Conservation (phyloP, 805 yeast genomes). For the Candida pseudofarinosa region DNA sequence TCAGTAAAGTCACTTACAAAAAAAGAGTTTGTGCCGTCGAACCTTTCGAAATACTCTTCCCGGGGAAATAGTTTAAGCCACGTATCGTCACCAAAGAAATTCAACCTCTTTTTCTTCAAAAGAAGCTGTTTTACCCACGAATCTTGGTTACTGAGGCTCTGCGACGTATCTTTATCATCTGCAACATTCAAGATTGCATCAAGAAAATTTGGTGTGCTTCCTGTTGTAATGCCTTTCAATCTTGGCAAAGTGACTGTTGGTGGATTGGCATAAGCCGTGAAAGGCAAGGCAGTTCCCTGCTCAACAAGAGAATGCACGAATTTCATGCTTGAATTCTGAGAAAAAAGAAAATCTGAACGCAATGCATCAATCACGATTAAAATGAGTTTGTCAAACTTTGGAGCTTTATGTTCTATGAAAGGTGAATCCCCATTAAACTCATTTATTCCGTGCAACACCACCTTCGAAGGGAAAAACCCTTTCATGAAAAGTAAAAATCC, state of each 20-base stretch:
- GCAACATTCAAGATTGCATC: constrained; percentile 94
- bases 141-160: constrained; percentile 69
- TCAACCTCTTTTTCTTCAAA: constrained; percentile 43
- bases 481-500: constrained; percentile 63
- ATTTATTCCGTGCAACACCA: constrained; percentile 58
- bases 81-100: constrained; percentile 96
- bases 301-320: constrained; percentile 64
- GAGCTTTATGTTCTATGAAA: constrained; percentile 18
- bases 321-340: constrained; percentile 58
- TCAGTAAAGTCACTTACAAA: constrained; percentile 93
- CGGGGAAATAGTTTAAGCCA: constrained; percentile 89
- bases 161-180: constrained; percentile 75
- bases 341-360: constrained; percentile 81
- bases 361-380: constrained; percentile 91
- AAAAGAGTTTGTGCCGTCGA: constrained; percentile 89
- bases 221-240: constrained; percentile 88
- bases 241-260: constrained; percentile 97
- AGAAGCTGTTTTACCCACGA: constrained; percentile 79
- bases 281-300: constrained; percentile 73
- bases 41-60: constrained; percentile 46
- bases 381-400: constrained; percentile 63
- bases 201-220: constrained; percentile 88
- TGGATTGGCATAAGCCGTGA: constrained; percentile 88
- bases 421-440: constrained; percentile 22
- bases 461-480: constrained; percentile 93